phyloP scores from a whole-genome alignment of 1,284 basidiomycete species.

The Termitomyces sp. region DNA sequence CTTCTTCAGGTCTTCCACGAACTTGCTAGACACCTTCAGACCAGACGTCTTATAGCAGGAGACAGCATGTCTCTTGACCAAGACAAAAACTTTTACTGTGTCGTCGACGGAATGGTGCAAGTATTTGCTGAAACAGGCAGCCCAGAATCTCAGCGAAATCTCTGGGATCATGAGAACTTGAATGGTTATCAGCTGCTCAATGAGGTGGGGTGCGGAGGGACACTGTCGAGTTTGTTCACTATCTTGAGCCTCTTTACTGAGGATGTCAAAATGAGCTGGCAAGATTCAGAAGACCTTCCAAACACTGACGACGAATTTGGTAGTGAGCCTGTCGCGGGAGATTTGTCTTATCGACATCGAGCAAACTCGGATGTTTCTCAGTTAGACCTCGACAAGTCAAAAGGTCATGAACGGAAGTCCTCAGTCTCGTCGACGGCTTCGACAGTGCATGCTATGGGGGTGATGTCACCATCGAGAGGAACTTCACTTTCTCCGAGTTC shows the following conservation, averaged over 20 bases:
- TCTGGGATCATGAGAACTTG: slow-evolving; percentile 80
- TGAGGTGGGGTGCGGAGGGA: slow-evolving; percentile 92
- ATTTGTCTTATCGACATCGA: slow-evolving; percentile 23
- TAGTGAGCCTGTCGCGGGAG: slow-evolving; percentile 16
- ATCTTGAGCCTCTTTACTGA: slow-evolving; percentile 96
- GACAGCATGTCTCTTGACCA: slow-evolving; percentile 87
- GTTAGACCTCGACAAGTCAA: slow-evolving; percentile 44
- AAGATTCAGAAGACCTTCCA: slow-evolving; percentile 44
- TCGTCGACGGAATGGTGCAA: slow-evolving; percentile 86
- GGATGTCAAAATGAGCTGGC: slow-evolving; percentile 92
- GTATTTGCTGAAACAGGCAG: slow-evolving; percentile 72
- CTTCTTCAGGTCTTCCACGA: slow-evolving; percentile 81
- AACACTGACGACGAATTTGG: slow-evolving; percentile 26
- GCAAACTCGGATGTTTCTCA: slow-evolving; percentile 63
- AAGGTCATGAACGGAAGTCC: slow-evolving; percentile 35
- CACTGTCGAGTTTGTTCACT: slow-evolving; percentile 92
- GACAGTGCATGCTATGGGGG: slow-evolving; percentile 51
- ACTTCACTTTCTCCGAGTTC: slow-evolving; percentile 28
- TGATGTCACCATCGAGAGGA: slow-evolving; percentile 25
- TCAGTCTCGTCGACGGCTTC: slow-evolving; percentile 64
- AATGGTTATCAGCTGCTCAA: slow-evolving; percentile 93
- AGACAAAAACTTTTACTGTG: slow-evolving; percentile 93
- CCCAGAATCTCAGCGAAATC: slow-evolving; percentile 42
- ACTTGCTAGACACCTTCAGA: slow-evolving; percentile 88
- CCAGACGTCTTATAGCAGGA: slow-evolving; percentile 85